phyloP scores from a whole-genome alignment of 495 filamentous ascomycete species.

The Aspergillus kassunensis region DNA sequence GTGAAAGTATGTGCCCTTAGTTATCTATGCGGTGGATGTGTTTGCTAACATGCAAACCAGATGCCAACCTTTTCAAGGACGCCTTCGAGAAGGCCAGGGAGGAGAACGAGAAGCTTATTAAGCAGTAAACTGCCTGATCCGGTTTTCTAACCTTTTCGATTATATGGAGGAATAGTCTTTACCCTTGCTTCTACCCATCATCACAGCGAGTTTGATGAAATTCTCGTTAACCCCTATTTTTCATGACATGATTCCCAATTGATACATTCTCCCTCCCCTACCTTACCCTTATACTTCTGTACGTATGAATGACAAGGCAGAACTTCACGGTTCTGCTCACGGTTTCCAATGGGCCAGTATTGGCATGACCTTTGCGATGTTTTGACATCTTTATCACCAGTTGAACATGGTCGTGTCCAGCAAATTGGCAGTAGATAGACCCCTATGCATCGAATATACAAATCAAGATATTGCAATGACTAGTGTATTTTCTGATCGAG shows the following conservation, averaged over 20 bases:
- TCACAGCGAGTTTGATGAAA: conserved; percentile 16
- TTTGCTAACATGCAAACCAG: conserved; percentile 40
- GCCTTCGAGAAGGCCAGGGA: conserved; percentile 97
- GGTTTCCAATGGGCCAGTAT: conserved; percentile 26
- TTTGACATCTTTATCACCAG: conserved; percentile 3
- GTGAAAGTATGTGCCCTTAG: conserved; percentile 71
- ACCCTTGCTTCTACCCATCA: conserved; percentile 13
- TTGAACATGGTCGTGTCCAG: conserved; percentile 20
- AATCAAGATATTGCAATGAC: neutral
- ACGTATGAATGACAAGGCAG: conserved; percentile 16
- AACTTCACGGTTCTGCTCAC: conserved; percentile 17
- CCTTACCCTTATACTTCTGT: conserved; percentile 5
- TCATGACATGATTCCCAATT: conserved; percentile 8
- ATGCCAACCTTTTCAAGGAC: conserved; percentile 97
- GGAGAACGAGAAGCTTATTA: conserved; percentile 87
- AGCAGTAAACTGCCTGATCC: conserved; percentile 32
- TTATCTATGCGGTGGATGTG: neutral
- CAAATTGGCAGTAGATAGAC: conserved; percentile 42
- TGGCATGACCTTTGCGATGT: conserved; percentile 5
- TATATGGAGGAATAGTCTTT: conserved; percentile 18
- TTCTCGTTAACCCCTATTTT: conserved; percentile 11
- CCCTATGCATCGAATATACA: conserved; percentile 35
- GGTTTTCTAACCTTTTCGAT: conserved; percentile 10
- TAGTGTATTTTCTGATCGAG: neutral
- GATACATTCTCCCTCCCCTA: conserved; percentile 6